These are phyloP conservation scores for Tolypocladium paradoxum DNA, from an alignment of 2,329 filamentous ascomycete species.

Conservation along the genomic window DNA sequence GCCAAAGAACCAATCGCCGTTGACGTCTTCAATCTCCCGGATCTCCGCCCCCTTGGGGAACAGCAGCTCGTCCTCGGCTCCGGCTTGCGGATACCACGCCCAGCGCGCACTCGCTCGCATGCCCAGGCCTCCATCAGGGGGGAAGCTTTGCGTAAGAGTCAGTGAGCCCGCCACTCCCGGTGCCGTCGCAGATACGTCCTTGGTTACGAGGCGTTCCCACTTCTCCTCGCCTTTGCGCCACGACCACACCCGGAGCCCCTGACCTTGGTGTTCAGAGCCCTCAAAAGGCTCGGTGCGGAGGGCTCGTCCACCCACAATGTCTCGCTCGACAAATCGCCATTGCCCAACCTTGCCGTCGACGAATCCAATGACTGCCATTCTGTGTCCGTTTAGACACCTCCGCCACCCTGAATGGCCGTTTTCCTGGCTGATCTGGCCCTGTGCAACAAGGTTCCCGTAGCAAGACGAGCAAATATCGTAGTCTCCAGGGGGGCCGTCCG, in stretches of 20 bases:
- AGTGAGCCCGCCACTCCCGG: conserved; percentile 19
- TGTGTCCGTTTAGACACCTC: conserved; percentile 67
- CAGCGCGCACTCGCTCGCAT: conserved; percentile 55
- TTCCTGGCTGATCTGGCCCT: conserved; percentile 56
- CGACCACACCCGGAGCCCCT: conserved; percentile 36
- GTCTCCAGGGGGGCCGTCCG: conserved; percentile 51
- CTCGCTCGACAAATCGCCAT: conserved; percentile 55
- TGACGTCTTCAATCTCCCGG: conserved; percentile 73
- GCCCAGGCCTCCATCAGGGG: conserved; percentile 66
- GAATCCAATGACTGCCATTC: conserved; percentile 75
- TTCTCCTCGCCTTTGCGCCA: conserved; percentile 34
- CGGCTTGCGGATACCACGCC: conserved; percentile 63
- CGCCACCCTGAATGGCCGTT: conserved; percentile 78
- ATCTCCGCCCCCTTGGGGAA: conserved; percentile 81
- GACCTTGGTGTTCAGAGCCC: conserved; percentile 17
- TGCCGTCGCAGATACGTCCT: conserved; percentile 36
- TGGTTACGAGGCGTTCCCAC: conserved; percentile 36
- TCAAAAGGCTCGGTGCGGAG: conserved; percentile 48
- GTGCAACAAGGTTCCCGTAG: conserved; percentile 57
- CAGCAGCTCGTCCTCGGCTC: conserved; percentile 61
- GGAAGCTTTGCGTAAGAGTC: conserved; percentile 36
- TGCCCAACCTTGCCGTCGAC: conserved; percentile 57
- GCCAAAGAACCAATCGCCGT: conserved; percentile 84
- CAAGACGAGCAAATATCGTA: conserved; percentile 78
- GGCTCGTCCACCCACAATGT: conserved; percentile 67